Evolutionary conservation across 352 stramenopile species (phyloP).

Genomic region (Elongisporangium undulatum): DNA sequence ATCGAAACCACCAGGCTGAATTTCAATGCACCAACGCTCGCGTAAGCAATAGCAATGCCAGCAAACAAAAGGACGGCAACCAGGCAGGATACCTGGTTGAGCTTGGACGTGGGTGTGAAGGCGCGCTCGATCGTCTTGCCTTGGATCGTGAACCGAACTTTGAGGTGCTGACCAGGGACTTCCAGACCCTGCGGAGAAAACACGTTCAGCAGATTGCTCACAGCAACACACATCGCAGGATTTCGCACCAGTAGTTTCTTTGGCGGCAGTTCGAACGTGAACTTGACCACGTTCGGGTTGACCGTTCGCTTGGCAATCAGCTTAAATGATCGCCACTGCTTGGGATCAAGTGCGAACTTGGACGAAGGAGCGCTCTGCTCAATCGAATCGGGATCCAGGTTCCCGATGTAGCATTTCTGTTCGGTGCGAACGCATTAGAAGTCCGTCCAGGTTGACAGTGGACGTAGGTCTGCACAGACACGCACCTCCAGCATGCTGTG

Average conservation of each 20-base stretch:
- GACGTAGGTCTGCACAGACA: neutral
- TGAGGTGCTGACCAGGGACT: conserved; percentile 76
- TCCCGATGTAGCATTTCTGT: conserved; percentile 76
- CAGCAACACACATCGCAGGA: neutral
- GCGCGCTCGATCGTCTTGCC: conserved; percentile 70
- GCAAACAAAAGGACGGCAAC: neutral
- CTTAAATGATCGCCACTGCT: conserved; percentile 63
- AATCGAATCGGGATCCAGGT: conserved; percentile 54
- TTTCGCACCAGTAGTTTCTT: conserved; percentile 49
- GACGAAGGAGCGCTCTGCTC: conserved; percentile 6
- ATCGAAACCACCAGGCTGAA: conserved; percentile 54
- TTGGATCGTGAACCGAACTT: conserved; percentile 70
- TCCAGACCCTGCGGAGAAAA: conserved; percentile 35
- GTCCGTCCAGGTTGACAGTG: neutral
- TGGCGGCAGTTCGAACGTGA: conserved; percentile 69
- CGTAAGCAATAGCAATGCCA: neutral
- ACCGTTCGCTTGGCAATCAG: conserved; percentile 56
- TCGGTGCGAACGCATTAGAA: neutral
- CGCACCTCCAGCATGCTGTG: conserved; percentile 82
- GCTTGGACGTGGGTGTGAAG: conserved; percentile 77
- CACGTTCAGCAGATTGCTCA: neutral
- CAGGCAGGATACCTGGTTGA: conserved; percentile 44
- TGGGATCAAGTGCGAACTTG: conserved; percentile 54
- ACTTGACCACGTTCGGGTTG: conserved; percentile 52
- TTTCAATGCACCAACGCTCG: neutral